A percentile compares a stretch with the other conserved stretches of the same genome.
Evolutionary conservation across 371 early-diverging fungal genomes (phyloP).

Genomic region (Batrachochytrium dendrobatidis): DNA sequence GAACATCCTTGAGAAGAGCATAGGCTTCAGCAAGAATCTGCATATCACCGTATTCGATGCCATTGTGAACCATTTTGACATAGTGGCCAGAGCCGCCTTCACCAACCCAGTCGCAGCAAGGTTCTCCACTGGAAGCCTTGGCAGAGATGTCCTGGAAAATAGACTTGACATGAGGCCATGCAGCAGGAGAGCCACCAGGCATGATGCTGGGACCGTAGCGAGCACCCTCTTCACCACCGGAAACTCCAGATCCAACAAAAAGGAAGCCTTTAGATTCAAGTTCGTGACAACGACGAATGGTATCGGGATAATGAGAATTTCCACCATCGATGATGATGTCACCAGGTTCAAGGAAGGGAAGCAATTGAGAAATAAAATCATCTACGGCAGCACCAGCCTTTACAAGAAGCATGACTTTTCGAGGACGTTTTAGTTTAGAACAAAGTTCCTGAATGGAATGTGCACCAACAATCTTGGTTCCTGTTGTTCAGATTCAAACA

Average conservation of each 20-base stretch:
- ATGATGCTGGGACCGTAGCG: slow-evolving; percentile 97
- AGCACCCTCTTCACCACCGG: slow-evolving; percentile 99
- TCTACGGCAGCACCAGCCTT: slow-evolving; percentile 97
- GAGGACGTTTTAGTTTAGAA: slow-evolving; percentile 84
- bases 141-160: slow-evolving; percentile 96
- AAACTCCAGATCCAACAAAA: slow-evolving; percentile 97
- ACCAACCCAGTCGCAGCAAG: slow-evolving; percentile 99
- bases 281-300: slow-evolving; percentile 82
- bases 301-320: slow-evolving; percentile 98
- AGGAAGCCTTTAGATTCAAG: slow-evolving; percentile 82
- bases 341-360: slow-evolving; percentile 77
- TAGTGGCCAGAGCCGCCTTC: slow-evolving; percentile 98
- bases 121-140: slow-evolving; percentile 73
- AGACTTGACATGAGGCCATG: slow-evolving; percentile 87
- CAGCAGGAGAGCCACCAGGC: slow-evolving; percentile 94
- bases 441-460: slow-evolving; percentile 89
- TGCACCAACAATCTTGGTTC: slow-evolving; percentile 89
- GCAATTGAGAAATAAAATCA: slow-evolving; percentile 82
- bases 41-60: slow-evolving; percentile 99
- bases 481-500: slow-evolving; percentile 28
- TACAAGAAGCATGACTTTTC: slow-evolving; percentile 95
- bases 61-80: slow-evolving; percentile 99
- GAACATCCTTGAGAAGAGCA: slow-evolving; percentile 79
- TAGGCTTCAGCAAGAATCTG: slow-evolving; percentile 97
- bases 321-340: slow-evolving; percentile 99